Evolutionary conservation across 164 flowering plant species (phyloP), one percentile per base, ranked within the genome.

Genomic region (Macadamia tetraphylla): DNA sequence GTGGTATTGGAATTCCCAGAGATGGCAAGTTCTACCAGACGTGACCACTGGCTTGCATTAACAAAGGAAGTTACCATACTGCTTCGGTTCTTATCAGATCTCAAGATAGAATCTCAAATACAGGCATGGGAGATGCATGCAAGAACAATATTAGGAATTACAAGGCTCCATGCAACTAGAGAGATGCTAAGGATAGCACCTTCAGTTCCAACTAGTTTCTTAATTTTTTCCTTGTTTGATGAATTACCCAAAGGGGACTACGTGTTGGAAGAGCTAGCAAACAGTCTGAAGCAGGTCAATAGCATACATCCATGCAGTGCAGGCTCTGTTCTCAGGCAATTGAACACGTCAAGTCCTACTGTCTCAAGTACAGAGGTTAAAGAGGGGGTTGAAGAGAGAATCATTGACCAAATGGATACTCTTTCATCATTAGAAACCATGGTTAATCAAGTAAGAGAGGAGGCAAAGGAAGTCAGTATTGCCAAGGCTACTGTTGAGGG

Each of bases 1-100:
- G 56, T 92, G 11, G 77, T 95, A 9, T 71, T 95, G 56, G 99
- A 92, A 78, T 95, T 95, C 70, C 99, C 98, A 3, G 99, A 95
- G 85, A 66, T 90, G 66, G 87, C 94, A 63, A 87, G 99, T 72
- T 92, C 98, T 6, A 92, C 92, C 3, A 87, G 99, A 74, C 90
- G 99, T 0, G 98, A 92, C 67, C 94, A 82, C 64, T 92, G 98
- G 99, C 87, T 89, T 58, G 81, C 88, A 6, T 82, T 95, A 3
- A 77, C 74, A 9, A 86, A 80, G 80, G 99, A 95, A 71, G 72
- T 95, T 18, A 83, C 87, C 63, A 67, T 89, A 7, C 29, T 92
- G 77, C 98, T 89, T 71, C 73, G 60, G 49, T 90, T 92, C 69
- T 70, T 90, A 42, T 74, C 72, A 1, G 75, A 83, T 65, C 80